Evolutionary conservation across 331 rosid genomes (phyloP).

Genomic region (Phaseolus coccineus): DNA sequence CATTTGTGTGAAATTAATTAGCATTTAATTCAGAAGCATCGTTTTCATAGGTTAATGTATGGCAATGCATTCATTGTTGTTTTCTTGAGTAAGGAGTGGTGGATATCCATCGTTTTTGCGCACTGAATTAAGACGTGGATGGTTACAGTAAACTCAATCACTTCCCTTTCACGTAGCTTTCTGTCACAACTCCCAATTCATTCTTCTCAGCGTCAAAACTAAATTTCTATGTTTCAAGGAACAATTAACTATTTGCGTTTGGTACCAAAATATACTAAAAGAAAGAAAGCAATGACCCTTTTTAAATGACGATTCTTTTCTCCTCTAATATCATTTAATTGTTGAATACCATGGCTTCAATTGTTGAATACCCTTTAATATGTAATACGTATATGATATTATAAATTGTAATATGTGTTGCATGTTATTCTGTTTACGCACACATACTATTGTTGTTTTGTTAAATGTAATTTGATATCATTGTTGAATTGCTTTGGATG

Average conservation of each 20-base stretch:
- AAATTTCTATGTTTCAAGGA: neutral
- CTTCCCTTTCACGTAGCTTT: constrained; percentile 40
- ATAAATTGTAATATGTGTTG: neutral
- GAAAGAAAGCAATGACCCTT: neutral
- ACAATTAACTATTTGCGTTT: neutral
- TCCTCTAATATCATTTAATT: constrained; percentile 2
- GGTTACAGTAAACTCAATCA: constrained; percentile 10
- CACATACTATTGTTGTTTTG: neutral
- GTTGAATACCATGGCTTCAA: constrained; percentile 17
- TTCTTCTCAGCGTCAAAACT: constrained; percentile 2
- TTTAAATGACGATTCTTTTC: neutral
- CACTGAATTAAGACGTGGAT: constrained; percentile 34
- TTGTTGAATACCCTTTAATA: neutral
- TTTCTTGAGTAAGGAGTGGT: neutral
- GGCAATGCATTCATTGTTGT: constrained; percentile 13
- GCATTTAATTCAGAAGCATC: constrained; percentile 13
- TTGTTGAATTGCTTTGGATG: constrained; percentile 20
- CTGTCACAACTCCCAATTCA: neutral
- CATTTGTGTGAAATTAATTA: constrained; percentile 3
- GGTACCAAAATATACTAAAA: neutral
- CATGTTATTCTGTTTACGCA: constrained; percentile 11
- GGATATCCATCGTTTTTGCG: constrained; percentile 39
- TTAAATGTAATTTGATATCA: constrained; percentile 1
- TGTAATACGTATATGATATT: neutral
- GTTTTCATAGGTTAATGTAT: constrained; percentile 1